Evolutionary conservation across 73 alveolate genomes (phyloP), one percentile per base, ranked within the genome.

Genomic region (Paramecium tetraurelia): DNA sequence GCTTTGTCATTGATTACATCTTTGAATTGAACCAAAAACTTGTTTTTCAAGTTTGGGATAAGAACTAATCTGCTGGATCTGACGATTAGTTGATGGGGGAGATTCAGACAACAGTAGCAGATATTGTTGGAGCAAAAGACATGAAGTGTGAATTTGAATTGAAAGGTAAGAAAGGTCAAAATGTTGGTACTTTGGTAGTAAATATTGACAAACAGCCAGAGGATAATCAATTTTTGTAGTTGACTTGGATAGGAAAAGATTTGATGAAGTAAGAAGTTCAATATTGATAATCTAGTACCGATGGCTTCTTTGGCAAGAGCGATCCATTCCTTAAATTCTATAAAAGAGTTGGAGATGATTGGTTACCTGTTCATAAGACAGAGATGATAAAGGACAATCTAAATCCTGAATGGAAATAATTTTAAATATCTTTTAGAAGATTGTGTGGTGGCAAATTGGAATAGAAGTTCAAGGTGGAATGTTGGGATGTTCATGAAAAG

Each of bases 1-100:
- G 90, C 22, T 71, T 95, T 71, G 92, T 58, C 48, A 77, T 97
- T 7, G 97, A 96, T 86, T 97, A 89, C 83, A 95, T 83, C 86
- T 97, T 97, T 88, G 99, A 97, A 92, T 92, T 90, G 70, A 96
- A 95, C 75, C 96, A 97, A 87, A 41, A 46, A 24, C 18, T 96
- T 1, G 92, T 27, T 12, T 93, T 95, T 86, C 92, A 88, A 57
- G 96, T 96, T 46, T 85, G 80, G 72, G 98, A 95, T 87, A 95
- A 94, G 68, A 93, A 84, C 21, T 33, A 33, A 72, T 72, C 86
- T 1, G 59, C 86, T 44, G 97, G 92, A 16, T 83, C 83, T 38
- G 38, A 18, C 43, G 93, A 44, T 96, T 92, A 9, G 59, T 58
- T 77, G 77, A 95, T 72, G 97, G 98, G 48, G 38, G 14, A 18